Percentiles rank a stretch among this genome's conserved stretches.
Evolutionary conservation across 2,329 filamentous ascomycete genomes (phyloP).

Genomic region (Phaeosphaeriaceae sp.): DNA sequence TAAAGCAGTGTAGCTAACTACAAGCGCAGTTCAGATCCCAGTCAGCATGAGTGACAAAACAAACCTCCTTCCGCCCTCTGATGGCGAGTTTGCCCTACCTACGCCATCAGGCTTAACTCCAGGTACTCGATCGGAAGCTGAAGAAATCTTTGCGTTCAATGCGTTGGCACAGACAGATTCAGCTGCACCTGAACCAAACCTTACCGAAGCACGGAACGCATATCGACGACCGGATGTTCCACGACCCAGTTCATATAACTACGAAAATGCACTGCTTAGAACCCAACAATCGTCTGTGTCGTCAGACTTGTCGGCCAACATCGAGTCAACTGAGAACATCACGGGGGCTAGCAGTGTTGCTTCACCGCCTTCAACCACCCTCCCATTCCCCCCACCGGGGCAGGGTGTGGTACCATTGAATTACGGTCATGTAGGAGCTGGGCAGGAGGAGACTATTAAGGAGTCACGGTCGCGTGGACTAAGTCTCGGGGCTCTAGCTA

Average conservation of each 20-base stretch:
- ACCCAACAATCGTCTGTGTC: constrained; percentile 31
- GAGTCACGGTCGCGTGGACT: constrained; percentile 38
- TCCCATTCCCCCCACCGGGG: constrained; percentile 34
- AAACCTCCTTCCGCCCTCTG: constrained; percentile 26
- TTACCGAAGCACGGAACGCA: constrained; percentile 36
- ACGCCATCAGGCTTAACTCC: constrained; percentile 46
- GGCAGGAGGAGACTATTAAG: constrained; percentile 35
- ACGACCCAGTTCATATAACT: constrained; percentile 40
- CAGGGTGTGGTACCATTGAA: constrained; percentile 44
- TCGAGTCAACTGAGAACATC: constrained; percentile 14
- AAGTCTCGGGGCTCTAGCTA: constrained; percentile 37
- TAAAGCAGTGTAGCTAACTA: constrained; percentile 1
- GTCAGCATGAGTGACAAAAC: constrained; percentile 24
- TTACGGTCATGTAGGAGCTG: constrained; percentile 29
- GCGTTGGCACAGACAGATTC: constrained; percentile 42
- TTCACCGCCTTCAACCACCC: constrained; percentile 20
- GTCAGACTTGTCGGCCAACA: constrained; percentile 29
- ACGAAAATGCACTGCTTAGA: constrained; percentile 34
- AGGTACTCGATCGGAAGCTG: constrained; percentile 44
- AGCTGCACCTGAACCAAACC: constrained; percentile 38
- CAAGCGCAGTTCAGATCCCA: background rate
- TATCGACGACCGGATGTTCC: constrained; percentile 33
- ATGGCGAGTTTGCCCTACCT: constrained; percentile 26
- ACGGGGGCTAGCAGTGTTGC: constrained; percentile 15
- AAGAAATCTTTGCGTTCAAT: constrained; percentile 42